Evolutionary conservation across 371 early-diverging fungal genomes (phyloP).

Genomic region (Lichtheimia corymbifera): DNA sequence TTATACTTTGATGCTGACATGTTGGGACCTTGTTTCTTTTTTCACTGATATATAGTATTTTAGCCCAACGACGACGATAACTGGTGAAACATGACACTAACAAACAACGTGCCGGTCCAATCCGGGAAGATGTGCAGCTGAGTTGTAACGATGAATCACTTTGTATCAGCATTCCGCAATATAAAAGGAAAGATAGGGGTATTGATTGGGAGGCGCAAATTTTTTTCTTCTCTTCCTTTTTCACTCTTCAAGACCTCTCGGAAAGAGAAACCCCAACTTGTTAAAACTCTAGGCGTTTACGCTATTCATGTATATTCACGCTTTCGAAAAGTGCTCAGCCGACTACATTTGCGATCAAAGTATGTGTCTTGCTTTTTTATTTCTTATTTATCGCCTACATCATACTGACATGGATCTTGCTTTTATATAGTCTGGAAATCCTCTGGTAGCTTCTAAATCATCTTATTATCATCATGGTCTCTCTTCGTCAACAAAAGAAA

Average conservation of each 20-base stretch:
- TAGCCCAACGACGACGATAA: background rate
- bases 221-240: background rate
- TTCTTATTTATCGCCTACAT: constrained; percentile 1
- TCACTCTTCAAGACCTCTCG: background rate
- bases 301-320: constrained; percentile 78
- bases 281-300: constrained; percentile 8
- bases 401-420: background rate
- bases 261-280: background rate
- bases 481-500: constrained; percentile 9
- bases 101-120: too few species aligned
- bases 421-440: constrained; percentile 59
- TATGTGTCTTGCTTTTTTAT: constrained; percentile 26
- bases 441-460: constrained; percentile 35
- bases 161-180: constrained; percentile 6
- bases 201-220: background rate
- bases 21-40: background rate
- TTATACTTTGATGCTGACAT: too few species aligned
- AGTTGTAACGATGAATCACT: constrained; percentile 2
- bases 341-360: constrained; percentile 85
- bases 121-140: background rate
- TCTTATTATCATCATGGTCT: constrained; percentile 4
- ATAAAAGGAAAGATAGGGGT: background rate
- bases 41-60: background rate
- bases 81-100: background rate
- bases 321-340: constrained; percentile 78